These are phyloP conservation scores for Brassica cretica DNA, from an alignment of 345 rosid species.

Conservation along the genomic window DNA sequence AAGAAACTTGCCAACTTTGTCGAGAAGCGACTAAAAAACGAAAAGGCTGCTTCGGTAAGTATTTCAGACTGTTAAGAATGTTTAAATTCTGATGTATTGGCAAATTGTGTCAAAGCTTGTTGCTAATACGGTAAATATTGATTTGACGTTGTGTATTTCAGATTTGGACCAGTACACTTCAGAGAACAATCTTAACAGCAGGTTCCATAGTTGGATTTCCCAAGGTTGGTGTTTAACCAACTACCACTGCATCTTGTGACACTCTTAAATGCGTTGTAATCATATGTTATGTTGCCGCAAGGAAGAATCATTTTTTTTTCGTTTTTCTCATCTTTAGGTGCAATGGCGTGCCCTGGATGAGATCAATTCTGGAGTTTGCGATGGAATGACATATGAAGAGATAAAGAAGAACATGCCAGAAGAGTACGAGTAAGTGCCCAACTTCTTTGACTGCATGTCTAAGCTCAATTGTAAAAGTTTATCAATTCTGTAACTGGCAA, in stretches of 20 bases:
- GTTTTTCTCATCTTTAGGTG: constrained; percentile 51
- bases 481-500: background rate
- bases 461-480: constrained; percentile 5
- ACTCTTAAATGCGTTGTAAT: constrained; percentile 3
- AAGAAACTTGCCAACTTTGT: constrained; percentile 90
- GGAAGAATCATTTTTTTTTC: constrained; percentile 5
- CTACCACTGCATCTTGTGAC: background rate
- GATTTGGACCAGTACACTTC: constrained; percentile 99
- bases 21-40: constrained; percentile 88
- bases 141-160: constrained; percentile 30
- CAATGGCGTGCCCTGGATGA: constrained; percentile 99
- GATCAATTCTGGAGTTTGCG: constrained; percentile 98
- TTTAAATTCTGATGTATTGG: constrained; percentile 4
- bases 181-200: constrained; percentile 86
- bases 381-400: constrained; percentile 98
- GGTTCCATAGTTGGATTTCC: constrained; percentile 88
- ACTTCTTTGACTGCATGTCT: background rate
- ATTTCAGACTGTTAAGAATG: constrained; percentile 3
- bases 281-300: background rate
- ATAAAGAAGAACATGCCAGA: constrained; percentile 93
- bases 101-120: background rate
- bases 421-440: constrained; percentile 75
- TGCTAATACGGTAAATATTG: background rate
- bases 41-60: constrained; percentile 98
- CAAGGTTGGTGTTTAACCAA: constrained; percentile 55